phyloP scores from a whole-genome alignment of 176 grass and related monocot genomes.

The Oryza coarctata region DNA sequence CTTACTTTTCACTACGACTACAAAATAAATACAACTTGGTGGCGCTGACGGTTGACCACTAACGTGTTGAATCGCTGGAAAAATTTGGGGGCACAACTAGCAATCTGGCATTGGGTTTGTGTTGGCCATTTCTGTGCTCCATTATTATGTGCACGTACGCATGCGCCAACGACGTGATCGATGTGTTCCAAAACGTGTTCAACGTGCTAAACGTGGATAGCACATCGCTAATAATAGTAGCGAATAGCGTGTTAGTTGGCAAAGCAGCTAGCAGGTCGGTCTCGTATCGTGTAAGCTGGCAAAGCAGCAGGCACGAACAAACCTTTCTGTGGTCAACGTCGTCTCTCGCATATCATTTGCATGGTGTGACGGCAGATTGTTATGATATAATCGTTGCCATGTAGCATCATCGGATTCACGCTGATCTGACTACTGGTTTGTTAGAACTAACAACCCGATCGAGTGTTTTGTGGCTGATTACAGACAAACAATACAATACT shows the following conservation, averaged over 20 bases:
- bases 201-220: background rate
- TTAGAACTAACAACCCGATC: background rate
- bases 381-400: background rate
- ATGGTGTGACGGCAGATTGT: background rate
- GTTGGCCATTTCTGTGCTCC: background rate
- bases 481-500: too few relatives aligned
- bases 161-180: background rate
- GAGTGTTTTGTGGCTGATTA: background rate
- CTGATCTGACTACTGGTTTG: too few relatives aligned
- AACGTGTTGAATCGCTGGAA: background rate
- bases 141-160: background rate
- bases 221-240: background rate
- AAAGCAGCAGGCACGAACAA: background rate
- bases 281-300: background rate
- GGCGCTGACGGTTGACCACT: background rate
- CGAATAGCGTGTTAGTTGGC: background rate
- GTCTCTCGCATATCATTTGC: background rate
- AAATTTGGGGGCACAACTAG: background rate
- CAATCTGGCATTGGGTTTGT: background rate
- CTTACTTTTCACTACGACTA: background rate
- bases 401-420: background rate
- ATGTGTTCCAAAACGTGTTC: background rate
- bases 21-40: background rate
- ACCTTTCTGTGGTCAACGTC: background rate
- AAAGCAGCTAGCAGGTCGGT: slow-evolving; percentile 3